Base-by-base conservation (phyloP, 768 basidiomycete genomes). In the Psilocybe cubensis region DNA sequence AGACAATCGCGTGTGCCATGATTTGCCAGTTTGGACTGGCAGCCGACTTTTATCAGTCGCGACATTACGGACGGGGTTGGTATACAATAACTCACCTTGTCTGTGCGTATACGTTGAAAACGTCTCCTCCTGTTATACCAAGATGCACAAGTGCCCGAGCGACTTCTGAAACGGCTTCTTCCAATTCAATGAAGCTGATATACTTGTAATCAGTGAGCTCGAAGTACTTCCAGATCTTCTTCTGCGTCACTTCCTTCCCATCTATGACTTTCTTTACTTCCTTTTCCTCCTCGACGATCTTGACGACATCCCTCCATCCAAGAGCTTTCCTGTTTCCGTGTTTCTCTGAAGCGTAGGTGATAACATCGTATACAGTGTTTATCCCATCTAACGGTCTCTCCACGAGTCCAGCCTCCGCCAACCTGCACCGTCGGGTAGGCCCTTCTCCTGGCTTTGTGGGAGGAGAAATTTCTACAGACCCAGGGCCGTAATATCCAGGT, bases 151-250 rank as follows among this genome's bases (percentile, higher is more conserved):
- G 72, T 7, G 85, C 94, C 10, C 87, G 78, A 0, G 86, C 89
- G 42, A 94, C 75, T 64, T 88, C 84, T 2, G 77, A 77, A 3
- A 90, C 83, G 4, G 78, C 74, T 23, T 86, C 82, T 66, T 87
- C 79, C 58, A 96, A 78, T 62, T 94, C 84, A 59, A 87, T 63
- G 72, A 84, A 98, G 51, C 72, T 84, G 66, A 89, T 74, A 72
- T 87, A 98, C 74, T 92, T 84, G 82, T 90, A 98, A 59, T 90
- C 89, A 72, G 89, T 89, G 56, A 98, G 82, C 73, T 95, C 83
- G 73, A 93, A 99, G 74, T 90, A 98, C 69, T 90, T 94, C 96
- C 96, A 99, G 52, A 80, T 92, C 84, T 99, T 99, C 72, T 77
- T 92, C 81, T 98, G 91, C 2, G 74, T 85, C 25, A 87, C 80